These are phyloP conservation scores for Neurospora pannonica DNA, from an alignment of 495 filamentous ascomycete species.

Conservation along the genomic window DNA sequence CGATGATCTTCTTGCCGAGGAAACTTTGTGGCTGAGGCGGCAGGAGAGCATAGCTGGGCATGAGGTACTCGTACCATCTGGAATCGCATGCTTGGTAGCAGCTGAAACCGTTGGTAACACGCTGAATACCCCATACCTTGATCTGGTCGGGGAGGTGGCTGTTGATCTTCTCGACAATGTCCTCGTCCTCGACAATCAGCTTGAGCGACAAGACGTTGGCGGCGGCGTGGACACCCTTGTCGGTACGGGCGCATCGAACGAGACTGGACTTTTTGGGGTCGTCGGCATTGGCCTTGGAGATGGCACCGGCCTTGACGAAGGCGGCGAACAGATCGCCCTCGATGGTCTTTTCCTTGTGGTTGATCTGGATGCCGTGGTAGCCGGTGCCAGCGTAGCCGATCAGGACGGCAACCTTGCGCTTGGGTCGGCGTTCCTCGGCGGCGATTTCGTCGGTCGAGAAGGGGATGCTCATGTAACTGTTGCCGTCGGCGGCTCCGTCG, in stretches of 20 bases:
- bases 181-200: constrained; percentile 83
- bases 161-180: constrained; percentile 88
- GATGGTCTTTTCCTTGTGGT: constrained; percentile 73
- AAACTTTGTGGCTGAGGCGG: constrained; percentile 84
- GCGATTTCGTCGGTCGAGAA: constrained; percentile 64
- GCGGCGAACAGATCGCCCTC: constrained; percentile 94
- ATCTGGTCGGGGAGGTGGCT: constrained; percentile 75
- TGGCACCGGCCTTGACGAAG: constrained; percentile 79
- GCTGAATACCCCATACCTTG: constrained; percentile 81
- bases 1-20: constrained; percentile 66
- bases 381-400: constrained; percentile 95
- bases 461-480: constrained; percentile 33
- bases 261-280: constrained; percentile 95
- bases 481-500: constrained; percentile 30
- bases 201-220: constrained; percentile 95
- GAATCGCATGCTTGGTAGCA: constrained; percentile 90
- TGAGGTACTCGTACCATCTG: constrained; percentile 90
- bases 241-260: constrained; percentile 86
- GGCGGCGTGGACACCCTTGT: constrained; percentile 96
- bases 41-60: constrained; percentile 82
- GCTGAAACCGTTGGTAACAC: constrained; percentile 77
- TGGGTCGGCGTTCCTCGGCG: constrained; percentile 74
- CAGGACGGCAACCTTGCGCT: constrained; percentile 90
- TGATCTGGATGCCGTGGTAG: constrained; percentile 92
- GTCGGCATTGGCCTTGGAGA: constrained; percentile 91